phyloP scores from a whole-genome alignment of 208 protist species.

The Lotmaria passim region DNA sequence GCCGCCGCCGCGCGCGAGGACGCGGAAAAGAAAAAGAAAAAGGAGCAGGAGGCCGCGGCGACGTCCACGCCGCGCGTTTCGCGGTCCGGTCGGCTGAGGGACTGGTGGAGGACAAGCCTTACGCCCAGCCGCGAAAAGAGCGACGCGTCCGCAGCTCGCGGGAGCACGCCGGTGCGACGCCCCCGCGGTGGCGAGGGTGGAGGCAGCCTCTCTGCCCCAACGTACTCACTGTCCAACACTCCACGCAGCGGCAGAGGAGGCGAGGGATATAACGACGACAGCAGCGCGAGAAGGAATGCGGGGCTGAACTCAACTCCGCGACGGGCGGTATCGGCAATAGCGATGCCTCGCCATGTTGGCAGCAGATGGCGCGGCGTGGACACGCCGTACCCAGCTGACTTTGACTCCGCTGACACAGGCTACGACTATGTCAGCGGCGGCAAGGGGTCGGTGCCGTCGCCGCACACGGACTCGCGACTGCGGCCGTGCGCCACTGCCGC shows the following conservation, averaged over 20 bases:
- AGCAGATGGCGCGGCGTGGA: neutral
- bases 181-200: too few species aligned
- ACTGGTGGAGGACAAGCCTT: constrained; percentile 7
- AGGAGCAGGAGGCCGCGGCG: neutral
- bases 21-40: neutral
- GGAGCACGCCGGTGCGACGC: neutral
- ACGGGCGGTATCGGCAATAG: neutral
- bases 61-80: neutral
- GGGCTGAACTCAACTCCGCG: neutral
- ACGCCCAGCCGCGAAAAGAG: neutral
- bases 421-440: neutral
- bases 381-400: constrained; percentile 10
- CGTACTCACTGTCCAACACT: neutral
- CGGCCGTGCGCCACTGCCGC: neutral
- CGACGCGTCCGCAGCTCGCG: neutral
- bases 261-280: neutral
- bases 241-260: neutral
- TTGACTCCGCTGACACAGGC: neutral
- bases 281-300: neutral
- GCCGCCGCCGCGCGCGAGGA: constrained; percentile 13
- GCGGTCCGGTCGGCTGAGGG: neutral
- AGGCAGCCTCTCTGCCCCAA: neutral
- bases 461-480: constrained; percentile 6
- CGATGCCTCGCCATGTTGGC: neutral
- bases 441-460: neutral